These are phyloP conservation scores for Hypholoma fasciculare DNA, from an alignment of 768 basidiomycete species.

Conservation along the genomic window DNA sequence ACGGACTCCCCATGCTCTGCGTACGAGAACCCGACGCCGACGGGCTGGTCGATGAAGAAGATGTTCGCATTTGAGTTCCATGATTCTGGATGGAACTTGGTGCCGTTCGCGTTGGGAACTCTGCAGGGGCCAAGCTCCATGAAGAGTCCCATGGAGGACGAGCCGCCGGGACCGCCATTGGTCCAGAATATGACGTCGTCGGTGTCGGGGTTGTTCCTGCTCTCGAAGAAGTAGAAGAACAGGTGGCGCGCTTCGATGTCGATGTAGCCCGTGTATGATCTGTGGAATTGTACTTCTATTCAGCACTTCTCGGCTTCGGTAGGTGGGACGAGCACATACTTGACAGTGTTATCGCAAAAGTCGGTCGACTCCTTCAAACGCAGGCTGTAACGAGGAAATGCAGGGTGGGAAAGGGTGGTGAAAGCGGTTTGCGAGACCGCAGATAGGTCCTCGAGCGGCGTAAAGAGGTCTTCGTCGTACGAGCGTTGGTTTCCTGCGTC, in stretches of 20 bases:
- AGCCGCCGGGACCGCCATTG: slow-evolving; percentile 45
- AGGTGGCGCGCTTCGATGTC: slow-evolving; percentile 61
- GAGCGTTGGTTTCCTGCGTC: not conserved
- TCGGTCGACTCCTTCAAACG: slow-evolving; percentile 53
- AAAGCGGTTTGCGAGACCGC: slow-evolving; percentile 33
- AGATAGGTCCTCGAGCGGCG: slow-evolving; percentile 31
- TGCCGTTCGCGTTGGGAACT: slow-evolving; percentile 48
- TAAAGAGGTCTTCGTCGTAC: slow-evolving; percentile 27
- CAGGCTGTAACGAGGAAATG: slow-evolving; percentile 51
- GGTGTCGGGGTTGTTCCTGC: slow-evolving; percentile 53
- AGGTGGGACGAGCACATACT: slow-evolving; percentile 29
- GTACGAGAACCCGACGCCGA: slow-evolving; percentile 65
- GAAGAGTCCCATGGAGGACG: slow-evolving; percentile 55
- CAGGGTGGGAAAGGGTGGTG: slow-evolving; percentile 43
- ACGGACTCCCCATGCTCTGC: slow-evolving; percentile 64
- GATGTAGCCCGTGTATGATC: slow-evolving; percentile 65
- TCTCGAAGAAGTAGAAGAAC: slow-evolving; percentile 81
- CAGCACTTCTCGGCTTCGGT: not conserved
- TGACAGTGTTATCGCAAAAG: slow-evolving; percentile 62
- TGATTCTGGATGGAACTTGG: slow-evolving; percentile 55
- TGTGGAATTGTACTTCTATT: slow-evolving; percentile 15
- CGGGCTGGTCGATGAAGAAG: slow-evolving; percentile 63
- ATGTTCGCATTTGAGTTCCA: slow-evolving; percentile 73
- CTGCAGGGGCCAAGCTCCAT: slow-evolving; percentile 81
- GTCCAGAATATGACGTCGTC: slow-evolving; percentile 64